These are phyloP conservation scores for Exobasidium cylindrosporum DNA, from an alignment of 1,284 basidiomycete species.

Conservation along the genomic window DNA sequence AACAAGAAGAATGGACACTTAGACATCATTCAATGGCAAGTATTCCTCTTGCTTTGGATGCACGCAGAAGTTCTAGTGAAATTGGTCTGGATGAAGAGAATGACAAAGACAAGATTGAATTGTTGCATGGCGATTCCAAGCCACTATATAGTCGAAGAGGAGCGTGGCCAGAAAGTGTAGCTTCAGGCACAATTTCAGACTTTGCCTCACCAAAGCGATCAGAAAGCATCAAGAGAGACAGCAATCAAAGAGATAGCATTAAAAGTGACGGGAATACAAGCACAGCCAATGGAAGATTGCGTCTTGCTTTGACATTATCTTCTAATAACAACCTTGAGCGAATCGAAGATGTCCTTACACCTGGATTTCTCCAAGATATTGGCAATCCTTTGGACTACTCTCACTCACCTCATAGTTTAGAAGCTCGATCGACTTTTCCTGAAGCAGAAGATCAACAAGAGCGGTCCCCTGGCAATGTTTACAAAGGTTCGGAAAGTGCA, in stretches of 20 bases:
- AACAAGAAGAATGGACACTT: background rate
- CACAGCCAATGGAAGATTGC: too few relatives aligned
- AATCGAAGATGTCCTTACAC: slow-evolving; percentile 10
- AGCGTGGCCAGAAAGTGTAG: background rate
- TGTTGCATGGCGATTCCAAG: background rate
- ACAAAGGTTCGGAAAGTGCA: slow-evolving; percentile 1
- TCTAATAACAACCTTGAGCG: background rate
- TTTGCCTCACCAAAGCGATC: background rate
- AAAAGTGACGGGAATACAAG: background rate
- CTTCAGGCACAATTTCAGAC: background rate
- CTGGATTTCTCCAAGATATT: slow-evolving; percentile 5
- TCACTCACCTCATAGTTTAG: slow-evolving; percentile 1
- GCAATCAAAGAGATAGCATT: background rate
- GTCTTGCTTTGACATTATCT: background rate
- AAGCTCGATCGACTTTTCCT: background rate
- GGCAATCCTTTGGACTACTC: slow-evolving; percentile 13
- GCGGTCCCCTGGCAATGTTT: background rate
- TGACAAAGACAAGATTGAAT: background rate
- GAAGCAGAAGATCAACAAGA: background rate
- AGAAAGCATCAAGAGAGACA: background rate
- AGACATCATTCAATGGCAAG: background rate
- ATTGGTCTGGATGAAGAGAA: background rate
- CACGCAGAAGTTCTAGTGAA: background rate
- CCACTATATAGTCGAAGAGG: background rate
- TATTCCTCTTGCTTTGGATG: slow-evolving; percentile 1